phyloP scores from a whole-genome alignment of 2,329 filamentous ascomycete species.

The Nigrospora osmanthi region DNA sequence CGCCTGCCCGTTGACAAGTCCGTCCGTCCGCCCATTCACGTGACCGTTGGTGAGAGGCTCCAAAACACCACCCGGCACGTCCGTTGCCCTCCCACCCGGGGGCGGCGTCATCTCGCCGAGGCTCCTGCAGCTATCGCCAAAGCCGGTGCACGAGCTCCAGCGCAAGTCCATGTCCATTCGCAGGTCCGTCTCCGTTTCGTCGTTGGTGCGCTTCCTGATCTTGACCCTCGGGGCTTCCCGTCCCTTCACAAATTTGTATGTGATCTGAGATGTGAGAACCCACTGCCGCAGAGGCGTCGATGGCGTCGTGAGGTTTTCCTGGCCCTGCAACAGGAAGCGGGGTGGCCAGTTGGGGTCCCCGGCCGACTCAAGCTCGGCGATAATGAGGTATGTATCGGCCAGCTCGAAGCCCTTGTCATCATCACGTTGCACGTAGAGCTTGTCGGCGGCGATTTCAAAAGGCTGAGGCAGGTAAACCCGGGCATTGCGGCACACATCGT shows the following conservation, averaged over 20 bases:
- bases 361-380: constrained; percentile 44
- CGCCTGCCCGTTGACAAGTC: constrained; percentile 11
- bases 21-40: constrained; percentile 19
- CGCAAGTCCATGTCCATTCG: constrained; percentile 22
- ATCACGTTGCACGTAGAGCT: constrained; percentile 38
- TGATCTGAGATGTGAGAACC: constrained; percentile 16
- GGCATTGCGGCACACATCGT: constrained; percentile 36
- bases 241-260: constrained; percentile 20
- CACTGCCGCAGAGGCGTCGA: constrained; percentile 16
- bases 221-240: constrained; percentile 15
- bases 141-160: constrained; percentile 16
- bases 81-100: constrained; percentile 34
- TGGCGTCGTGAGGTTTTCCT: constrained; percentile 16
- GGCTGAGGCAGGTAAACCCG: constrained; percentile 39
- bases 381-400: constrained; percentile 40
- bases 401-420: constrained; percentile 39
- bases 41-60: constrained; percentile 23
- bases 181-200: constrained; percentile 13
- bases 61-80: constrained; percentile 25
- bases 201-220: constrained; percentile 15
- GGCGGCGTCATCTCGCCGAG: constrained; percentile 27
- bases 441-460: constrained; percentile 44
- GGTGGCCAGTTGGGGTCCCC: constrained; percentile 46
- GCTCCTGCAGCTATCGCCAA: constrained; percentile 11
- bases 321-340: constrained; percentile 25